A percentile compares a stretch with the other conserved stretches of the same genome.
Evolutionary conservation across 2,329 filamentous ascomycete genomes (phyloP).

Genomic region (Diaporthe longicolla): DNA sequence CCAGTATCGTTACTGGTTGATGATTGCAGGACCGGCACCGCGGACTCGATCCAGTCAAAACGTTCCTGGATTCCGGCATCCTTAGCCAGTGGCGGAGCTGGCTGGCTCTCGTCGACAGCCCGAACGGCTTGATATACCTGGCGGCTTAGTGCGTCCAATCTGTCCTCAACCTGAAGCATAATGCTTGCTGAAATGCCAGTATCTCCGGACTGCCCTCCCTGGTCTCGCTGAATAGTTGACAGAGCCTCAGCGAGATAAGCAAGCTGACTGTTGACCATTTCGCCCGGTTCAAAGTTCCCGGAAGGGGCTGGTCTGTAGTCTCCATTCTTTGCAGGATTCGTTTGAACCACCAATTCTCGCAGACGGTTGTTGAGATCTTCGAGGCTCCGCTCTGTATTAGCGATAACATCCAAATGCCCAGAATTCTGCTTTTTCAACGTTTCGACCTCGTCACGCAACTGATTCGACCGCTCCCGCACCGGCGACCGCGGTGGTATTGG

Average conservation of each 20-base stretch:
- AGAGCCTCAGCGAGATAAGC: conserved; percentile 80
- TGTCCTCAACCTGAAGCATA: conserved; percentile 63
- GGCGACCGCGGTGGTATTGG: conserved; percentile 73
- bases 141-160: conserved; percentile 74
- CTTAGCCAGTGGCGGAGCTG: conserved; percentile 70
- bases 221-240: conserved; percentile 70
- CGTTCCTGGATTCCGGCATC: conserved; percentile 76
- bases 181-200: conserved; percentile 45
- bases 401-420: conserved; percentile 65
- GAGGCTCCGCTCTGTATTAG: conserved; percentile 75
- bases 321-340: conserved; percentile 69
- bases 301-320: conserved; percentile 61
- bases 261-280: conserved; percentile 70
- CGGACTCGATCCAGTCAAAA: conserved; percentile 76
- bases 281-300: conserved; percentile 58
- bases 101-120: conserved; percentile 62
- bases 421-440: conserved; percentile 53
- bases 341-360: conserved; percentile 39
- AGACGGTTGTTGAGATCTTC: conserved; percentile 71
- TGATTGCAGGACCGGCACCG: conserved; percentile 65
- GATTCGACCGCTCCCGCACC: conserved; percentile 66
- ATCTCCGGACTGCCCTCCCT: conserved; percentile 56
- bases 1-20: conserved; percentile 56
- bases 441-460: conserved; percentile 61
- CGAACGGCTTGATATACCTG: conserved; percentile 73